Evolutionary conservation across 2,329 filamentous ascomycete species (phyloP).

Genomic region (Metarhizium humberi): DNA sequence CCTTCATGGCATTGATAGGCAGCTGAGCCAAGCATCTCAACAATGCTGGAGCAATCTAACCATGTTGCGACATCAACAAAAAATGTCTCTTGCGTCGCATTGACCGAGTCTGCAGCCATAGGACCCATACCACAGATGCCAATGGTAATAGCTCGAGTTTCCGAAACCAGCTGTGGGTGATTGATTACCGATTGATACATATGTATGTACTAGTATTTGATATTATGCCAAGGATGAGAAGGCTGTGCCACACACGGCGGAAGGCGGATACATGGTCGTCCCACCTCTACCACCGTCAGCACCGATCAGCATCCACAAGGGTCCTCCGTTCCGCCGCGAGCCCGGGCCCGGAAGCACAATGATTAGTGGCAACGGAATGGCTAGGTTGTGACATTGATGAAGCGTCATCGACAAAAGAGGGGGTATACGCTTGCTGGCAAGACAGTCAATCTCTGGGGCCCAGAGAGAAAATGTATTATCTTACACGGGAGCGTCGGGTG

Average conservation of each 20-base stretch:
- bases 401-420: neutral
- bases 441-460: neutral
- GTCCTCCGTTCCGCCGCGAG: constrained; percentile 4
- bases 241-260: neutral
- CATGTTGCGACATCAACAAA: neutral
- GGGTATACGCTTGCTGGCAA: neutral
- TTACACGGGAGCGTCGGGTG: neutral
- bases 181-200: neutral
- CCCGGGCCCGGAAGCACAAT: constrained; percentile 1
- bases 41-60: neutral
- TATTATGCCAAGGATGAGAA: neutral
- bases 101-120: neutral
- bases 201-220: too few species aligned
- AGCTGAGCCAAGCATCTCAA: neutral
- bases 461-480: too few species aligned
- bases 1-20: too few species aligned
- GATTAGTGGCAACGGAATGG: neutral
- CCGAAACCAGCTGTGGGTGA: neutral
- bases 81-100: neutral
- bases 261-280: constrained; percentile 2
- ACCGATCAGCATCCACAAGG: constrained; percentile 6
- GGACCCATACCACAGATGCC: neutral
- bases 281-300: constrained; percentile 4
- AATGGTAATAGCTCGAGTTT: neutral
- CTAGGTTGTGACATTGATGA: neutral